Conservation (phyloP, 1,284 basidiomycete genomes). For the Leccinum ponderosum region DNA sequence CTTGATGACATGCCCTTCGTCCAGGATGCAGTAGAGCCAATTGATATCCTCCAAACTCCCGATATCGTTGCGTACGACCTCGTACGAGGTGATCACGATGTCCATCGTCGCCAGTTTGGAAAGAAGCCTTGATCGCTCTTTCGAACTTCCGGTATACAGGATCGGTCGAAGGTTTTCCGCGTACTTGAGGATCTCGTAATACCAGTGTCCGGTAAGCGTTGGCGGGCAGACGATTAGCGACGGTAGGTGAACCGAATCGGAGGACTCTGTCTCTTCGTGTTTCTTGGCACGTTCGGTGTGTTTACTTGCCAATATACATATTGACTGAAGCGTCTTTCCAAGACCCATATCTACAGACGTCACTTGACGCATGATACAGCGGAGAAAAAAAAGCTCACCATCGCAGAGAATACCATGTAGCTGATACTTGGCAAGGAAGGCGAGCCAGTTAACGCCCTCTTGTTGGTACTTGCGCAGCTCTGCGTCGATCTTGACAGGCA, state of each 20-base stretch:
- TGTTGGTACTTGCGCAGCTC: slow-evolving; percentile 97
- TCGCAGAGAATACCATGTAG: slow-evolving; percentile 98
- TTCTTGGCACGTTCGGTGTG: slow-evolving; percentile 84
- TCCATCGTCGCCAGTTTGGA: slow-evolving; percentile 74
- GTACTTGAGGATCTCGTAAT: slow-evolving; percentile 96
- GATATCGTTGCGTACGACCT: slow-evolving; percentile 96
- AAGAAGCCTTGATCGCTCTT: slow-evolving; percentile 77
- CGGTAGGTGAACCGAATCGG: slow-evolving; percentile 86
- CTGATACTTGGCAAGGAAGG: slow-evolving; percentile 97
- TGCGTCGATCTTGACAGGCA: slow-evolving; percentile 90
- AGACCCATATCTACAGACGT: slow-evolving; percentile 89
- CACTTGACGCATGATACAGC: neutral
- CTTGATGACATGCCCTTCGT: slow-evolving; percentile 99
- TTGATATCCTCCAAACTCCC: slow-evolving; percentile 69
- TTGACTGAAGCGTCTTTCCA: slow-evolving; percentile 97
- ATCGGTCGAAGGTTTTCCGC: slow-evolving; percentile 83
- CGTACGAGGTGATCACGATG: slow-evolving; percentile 95
- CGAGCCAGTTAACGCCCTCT: slow-evolving; percentile 99
- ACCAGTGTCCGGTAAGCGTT: slow-evolving; percentile 98
- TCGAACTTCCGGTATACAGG: slow-evolving; percentile 89
- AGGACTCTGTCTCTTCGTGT: slow-evolving; percentile 66
- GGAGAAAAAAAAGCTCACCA: slow-evolving; percentile 52
- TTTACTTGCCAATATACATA: slow-evolving; percentile 95
- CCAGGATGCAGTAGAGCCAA: slow-evolving; percentile 97
- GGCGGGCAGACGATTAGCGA: slow-evolving; percentile 97